Base-by-base conservation (phyloP, 2,329 filamentous ascomycete species). In the Chrysoporthe puriensis region DNA sequence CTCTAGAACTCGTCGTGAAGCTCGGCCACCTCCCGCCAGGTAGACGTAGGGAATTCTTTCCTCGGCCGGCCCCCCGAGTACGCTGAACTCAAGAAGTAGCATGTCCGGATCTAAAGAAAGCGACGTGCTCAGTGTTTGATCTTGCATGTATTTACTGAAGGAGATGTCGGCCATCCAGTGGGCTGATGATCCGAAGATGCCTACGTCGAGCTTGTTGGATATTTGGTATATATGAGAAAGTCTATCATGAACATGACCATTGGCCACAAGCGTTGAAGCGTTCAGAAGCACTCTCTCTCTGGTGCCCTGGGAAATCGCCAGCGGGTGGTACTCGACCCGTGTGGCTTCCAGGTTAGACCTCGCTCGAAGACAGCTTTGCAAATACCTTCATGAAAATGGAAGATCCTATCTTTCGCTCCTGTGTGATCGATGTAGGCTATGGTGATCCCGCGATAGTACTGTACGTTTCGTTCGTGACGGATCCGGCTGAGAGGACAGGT, bases 1-100 rank as follows among this genome's bases (percentile, higher is more conserved):
- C 71, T 70, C 26, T 72, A 65, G 9, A 72, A 52, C 67, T 72
- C 71, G 36, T 70, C 69, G 42, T 69, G 64, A 7, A 72, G 44
- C 18, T 71, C 69, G 64, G 70, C 64, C 14, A 72, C 48, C 71
- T 50, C 18, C 40, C 59, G 44, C 64, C 48, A 61, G 54, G 26
- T 66, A 66, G 9, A 44, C 18, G 48, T 62, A 66, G 11, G 36
- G 21, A 36, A 66, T 57, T 1, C 32, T 40, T 36, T 62, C 50
- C 9, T 66, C 64, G 18, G 48, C 64, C 5, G 48, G 7, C 34
- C 57, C n/a, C 9, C 16, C 4, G 50, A 64, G 18, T 5, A 21
- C 3, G 32, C 16, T 57, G 52, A 14, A 56, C 26, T 64, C 50
- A 21, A 64, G 57, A 18, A 36, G 14, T 18, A 66, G 64, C 14